Conservation (phyloP, 2,329 filamentous ascomycete genomes). For the Claviceps maximensis region DNA sequence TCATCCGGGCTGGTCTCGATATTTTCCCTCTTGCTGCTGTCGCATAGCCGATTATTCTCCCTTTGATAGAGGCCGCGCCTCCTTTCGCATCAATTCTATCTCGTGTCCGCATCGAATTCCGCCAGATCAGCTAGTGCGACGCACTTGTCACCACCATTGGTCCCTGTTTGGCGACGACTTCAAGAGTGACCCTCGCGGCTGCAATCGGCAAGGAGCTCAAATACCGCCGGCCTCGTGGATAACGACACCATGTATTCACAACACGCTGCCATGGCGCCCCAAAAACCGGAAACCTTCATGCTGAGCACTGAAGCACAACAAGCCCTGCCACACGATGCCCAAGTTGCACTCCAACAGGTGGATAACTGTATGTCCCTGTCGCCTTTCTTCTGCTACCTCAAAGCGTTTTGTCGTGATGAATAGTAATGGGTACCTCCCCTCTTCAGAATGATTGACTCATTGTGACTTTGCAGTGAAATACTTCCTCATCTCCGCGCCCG, state of each 20-base stretch:
- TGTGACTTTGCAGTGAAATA: constrained; percentile 65
- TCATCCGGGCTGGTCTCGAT: constrained; percentile 36
- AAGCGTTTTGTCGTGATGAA: neutral
- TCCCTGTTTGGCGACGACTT: neutral
- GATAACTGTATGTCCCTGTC: constrained; percentile 66
- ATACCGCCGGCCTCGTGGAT: constrained; percentile 7
- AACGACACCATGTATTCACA: constrained; percentile 58
- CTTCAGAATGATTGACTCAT: neutral
- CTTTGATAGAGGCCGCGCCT: constrained; percentile 21
- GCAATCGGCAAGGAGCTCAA: neutral
- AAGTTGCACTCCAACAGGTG: constrained; percentile 94
- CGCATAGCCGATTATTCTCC: constrained; percentile 4
- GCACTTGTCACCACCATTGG: neutral
- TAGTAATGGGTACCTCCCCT: too few species aligned
- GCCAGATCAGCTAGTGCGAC: neutral
- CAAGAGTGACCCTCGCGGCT: neutral
- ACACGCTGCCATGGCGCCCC: constrained; percentile 77
- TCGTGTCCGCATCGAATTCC: neutral
- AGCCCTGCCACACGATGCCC: constrained; percentile 86
- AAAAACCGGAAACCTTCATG: constrained; percentile 98
- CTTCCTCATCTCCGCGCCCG: constrained; percentile 95
- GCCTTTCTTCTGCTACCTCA: neutral
- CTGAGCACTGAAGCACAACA: constrained; percentile 94
- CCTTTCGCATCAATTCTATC: constrained; percentile 7
- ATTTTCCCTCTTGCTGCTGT: constrained; percentile 11